Percentiles rank a stretch among this genome's conserved stretches.
Conservation (phyloP, 129 eudicot genomes). For the Calendula officinalis region DNA sequence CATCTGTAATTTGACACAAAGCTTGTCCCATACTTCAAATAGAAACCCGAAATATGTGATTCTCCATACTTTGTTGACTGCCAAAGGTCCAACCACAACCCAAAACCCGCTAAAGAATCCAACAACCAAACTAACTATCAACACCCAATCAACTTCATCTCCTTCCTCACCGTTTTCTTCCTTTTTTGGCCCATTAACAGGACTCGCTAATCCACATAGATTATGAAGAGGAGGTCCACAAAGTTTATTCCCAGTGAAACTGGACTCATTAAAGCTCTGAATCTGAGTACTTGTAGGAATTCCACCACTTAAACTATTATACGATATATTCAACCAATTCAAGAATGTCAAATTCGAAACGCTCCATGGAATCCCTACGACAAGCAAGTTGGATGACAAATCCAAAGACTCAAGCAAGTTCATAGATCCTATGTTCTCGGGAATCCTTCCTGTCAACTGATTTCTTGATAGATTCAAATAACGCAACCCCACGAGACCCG, state of each 20-base stretch:
- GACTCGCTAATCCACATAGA: neutral
- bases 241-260: constrained; percentile 31
- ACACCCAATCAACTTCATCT: constrained; percentile 10
- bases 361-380: constrained; percentile 37
- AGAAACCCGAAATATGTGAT: constrained; percentile 14
- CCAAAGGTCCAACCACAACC: constrained; percentile 21
- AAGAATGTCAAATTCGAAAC: constrained; percentile 28
- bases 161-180: constrained; percentile 11
- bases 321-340: constrained; percentile 36
- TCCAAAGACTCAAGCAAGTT: constrained; percentile 41
- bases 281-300: constrained; percentile 43
- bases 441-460: constrained; percentile 28
- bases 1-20: neutral
- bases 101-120: constrained; percentile 22
- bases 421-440: constrained; percentile 31
- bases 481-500: constrained; percentile 10
- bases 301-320: constrained; percentile 36
- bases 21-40: neutral
- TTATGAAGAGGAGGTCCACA: constrained; percentile 36
- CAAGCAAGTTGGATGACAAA: constrained; percentile 32
- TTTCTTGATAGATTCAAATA: constrained; percentile 32
- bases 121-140: constrained; percentile 7
- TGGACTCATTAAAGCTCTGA: constrained; percentile 39
- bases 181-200: neutral
- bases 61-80: constrained; percentile 8